Evolutionary conservation across 345 rosid genomes (phyloP).

Genomic region (Eucalyptus fibrosa): DNA sequence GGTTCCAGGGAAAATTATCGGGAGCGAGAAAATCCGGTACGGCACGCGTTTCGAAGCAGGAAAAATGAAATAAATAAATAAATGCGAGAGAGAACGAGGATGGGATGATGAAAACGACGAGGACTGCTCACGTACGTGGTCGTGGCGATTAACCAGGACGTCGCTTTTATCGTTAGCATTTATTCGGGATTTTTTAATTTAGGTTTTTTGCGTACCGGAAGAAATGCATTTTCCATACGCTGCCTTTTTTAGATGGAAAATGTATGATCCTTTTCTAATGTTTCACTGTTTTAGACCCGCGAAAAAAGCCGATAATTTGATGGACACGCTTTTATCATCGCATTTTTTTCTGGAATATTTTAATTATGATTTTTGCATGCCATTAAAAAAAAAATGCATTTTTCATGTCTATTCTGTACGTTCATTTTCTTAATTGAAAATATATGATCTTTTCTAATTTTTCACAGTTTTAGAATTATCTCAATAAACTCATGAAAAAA

Average conservation of each 20-base stretch:
- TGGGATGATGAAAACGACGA: not conserved
- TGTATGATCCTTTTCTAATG: not conserved
- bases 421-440: not conserved
- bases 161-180: not conserved
- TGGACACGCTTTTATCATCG: no score
- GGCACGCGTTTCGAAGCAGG: not conserved
- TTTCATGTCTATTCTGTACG: no score
- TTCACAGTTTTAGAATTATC: no score
- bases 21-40: not conserved
- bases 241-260: not conserved
- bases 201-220: not conserved
- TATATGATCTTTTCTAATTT: not conserved
- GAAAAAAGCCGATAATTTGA: no score
- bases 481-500: not conserved
- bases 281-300: not conserved
- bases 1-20: not conserved
- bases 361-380: no score
- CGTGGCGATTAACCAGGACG: not conserved
- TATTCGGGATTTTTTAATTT: not conserved
- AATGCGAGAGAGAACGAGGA: not conserved
- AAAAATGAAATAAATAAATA: not conserved
- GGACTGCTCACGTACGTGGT: not conserved
- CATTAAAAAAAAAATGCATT: no score
- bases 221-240: not conserved
- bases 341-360: no score